A percentile compares a stretch with the other conserved stretches of the same genome.
Conservation (phyloP, 306 rosid genomes). For the Corylus heterophylla region DNA sequence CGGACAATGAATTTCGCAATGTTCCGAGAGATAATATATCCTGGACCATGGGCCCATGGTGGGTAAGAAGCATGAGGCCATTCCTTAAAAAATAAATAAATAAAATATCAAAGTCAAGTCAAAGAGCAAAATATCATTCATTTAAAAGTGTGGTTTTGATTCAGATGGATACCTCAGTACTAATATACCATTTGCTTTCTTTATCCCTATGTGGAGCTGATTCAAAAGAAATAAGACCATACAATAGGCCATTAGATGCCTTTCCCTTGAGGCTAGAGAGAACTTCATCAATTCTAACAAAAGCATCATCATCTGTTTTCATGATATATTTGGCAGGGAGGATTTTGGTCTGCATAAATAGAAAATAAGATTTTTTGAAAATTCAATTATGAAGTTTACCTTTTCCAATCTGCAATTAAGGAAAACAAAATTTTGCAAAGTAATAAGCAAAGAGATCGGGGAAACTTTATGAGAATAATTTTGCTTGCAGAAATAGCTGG, state of each 20-base stretch:
- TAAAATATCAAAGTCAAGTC: slow-evolving; percentile 12
- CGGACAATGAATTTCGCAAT: slow-evolving; percentile 69
- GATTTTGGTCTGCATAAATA: slow-evolving; percentile 68
- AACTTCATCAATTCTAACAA: slow-evolving; percentile 83
- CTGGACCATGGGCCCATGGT: slow-evolving; percentile 99
- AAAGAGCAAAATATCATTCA: slow-evolving; percentile 4
- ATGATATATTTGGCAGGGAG: slow-evolving; percentile 81
- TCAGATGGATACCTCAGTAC: slow-evolving; percentile 54
- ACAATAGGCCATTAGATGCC: slow-evolving; percentile 59
- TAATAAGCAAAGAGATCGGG: background rate
- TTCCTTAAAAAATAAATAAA: slow-evolving; percentile 49
- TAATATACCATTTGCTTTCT: slow-evolving; percentile 87
- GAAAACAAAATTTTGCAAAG: background rate
- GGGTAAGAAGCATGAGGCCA: slow-evolving; percentile 86
- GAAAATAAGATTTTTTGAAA: background rate
- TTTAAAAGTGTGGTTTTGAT: slow-evolving; percentile 3
- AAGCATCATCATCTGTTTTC: slow-evolving; percentile 98
- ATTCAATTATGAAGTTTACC: slow-evolving; percentile 3
- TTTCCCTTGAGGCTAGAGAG: slow-evolving; percentile 73
- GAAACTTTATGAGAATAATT: background rate
- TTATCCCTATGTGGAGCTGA: slow-evolving; percentile 81
- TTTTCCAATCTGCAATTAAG: background rate
- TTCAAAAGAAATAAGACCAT: slow-evolving; percentile 80
- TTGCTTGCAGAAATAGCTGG: slow-evolving; percentile 6
- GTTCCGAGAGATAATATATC: slow-evolving; percentile 84